Evolutionary conservation across 1,284 basidiomycete species (phyloP), one percentile per base, ranked within the genome.

Genomic region (Leccinum subrobustum): DNA sequence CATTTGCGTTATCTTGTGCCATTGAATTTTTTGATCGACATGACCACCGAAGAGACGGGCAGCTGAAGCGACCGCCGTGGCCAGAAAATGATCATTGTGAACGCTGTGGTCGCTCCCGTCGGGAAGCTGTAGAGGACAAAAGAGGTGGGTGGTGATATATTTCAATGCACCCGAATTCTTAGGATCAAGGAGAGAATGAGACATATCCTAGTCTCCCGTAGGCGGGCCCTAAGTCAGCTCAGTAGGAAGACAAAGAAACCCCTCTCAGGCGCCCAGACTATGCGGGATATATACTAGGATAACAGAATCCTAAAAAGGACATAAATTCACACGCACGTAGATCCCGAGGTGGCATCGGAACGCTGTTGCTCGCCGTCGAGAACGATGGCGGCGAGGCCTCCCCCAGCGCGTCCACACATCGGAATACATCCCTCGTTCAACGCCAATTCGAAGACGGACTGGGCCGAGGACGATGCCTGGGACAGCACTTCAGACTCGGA

Each of bases 401-500:
- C 91, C 57, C 90, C 90, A 66, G 80, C 89, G 50, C 82, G 89
- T 59, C 90, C 91, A 52, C 89, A 92, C 74, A 84, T 89, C 63
- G 86, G 81, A 54, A 77, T 91, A 53, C 82, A 84, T 63, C 78
- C 86, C 4, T 80, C 84, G 14, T 75, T 67, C 81, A 82, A 68
- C 83, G 82, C 68, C 71, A 78, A 48, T 67, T 75, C 61, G 76
- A 79, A 63, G 68, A 70, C 72, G 61, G 87, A 91, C 60, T 89
- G 90, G 89, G 88, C 78, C 11, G 90, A 92, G 72, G 93, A 95
- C 66, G 93, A 95, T 73, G 92, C 88, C 52, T 95, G 93, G 93
- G 93, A 95, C 78, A 91, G 88, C 67, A 83, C 83, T 59, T 94
- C 92, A 3, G 93, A 95, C 75, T 87, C 88, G 52, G 93, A 94